Base-by-base conservation (phyloP, 768 basidiomycete genomes). In the Hericium coralloides region DNA sequence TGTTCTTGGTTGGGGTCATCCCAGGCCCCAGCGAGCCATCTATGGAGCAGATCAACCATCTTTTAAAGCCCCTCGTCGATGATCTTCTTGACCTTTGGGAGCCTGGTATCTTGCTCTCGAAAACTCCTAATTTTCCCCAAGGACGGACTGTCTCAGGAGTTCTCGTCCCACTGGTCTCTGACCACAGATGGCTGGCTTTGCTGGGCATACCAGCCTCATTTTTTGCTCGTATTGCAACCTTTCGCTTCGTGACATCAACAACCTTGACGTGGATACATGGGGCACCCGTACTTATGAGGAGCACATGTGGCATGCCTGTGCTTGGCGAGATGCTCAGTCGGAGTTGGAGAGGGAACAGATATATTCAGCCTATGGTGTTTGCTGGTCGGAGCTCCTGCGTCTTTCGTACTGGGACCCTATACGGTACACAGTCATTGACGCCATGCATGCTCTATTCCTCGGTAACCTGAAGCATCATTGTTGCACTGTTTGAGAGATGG, bases 401-500 rank as follows among this genome's bases (percentile, higher is more conserved):
- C 67, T 78, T 2, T 68, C 69, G 0, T 78, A 78, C 57, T 77
- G 74, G 69, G 68, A 76, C 57, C 69, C 69, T 0, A 62, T 65
- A 1, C 51, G 56, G 3, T 70, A 61, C 48, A 51, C 68, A 4
- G 60, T 73, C 0, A 60, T 76, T 9, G 74, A 78, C 52, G 56
- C 70, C 2, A 76, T 77, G 75, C 77, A 78, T 58, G 68, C 65
- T 18, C 62, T 77, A 0, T 68, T 71, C 45, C 67, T 76, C 1
- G 71, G 73, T 6, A 50, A 68, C 1, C 55, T 73, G 3, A 60
- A 66, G 23, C 65, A 69, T 23, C 74, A 77, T 52, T 69, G 66
- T 25, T 23, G 50, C 12, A 49, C 26, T 23, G 53, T 66, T 8
- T 59, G 57, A 39, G 52, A 23, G 12, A 51, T 51, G 50, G 50